Evolutionary conservation across 371 early-diverging fungal species (phyloP).

Genomic region (Lichtheimia ornata): DNA sequence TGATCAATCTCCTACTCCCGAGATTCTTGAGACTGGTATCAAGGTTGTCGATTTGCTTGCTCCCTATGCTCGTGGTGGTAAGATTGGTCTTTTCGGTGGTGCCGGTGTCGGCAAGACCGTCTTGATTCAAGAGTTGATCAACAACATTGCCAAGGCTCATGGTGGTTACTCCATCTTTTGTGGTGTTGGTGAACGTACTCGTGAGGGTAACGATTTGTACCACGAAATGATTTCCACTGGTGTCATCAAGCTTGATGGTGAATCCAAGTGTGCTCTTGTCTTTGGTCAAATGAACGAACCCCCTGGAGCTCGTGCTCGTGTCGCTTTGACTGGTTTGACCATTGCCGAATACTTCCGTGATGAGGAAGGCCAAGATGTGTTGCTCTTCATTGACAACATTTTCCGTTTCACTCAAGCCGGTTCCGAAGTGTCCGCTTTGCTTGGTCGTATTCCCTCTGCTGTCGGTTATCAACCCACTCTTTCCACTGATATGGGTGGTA

Average conservation of each 20-base stretch:
- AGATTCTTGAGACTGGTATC: slow-evolving; percentile 97
- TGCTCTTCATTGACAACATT: slow-evolving; percentile 99
- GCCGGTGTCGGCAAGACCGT: slow-evolving; percentile 95
- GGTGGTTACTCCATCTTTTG: slow-evolving; percentile 97
- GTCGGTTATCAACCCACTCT: slow-evolving; percentile 99
- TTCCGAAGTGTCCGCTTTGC: slow-evolving; percentile 95
- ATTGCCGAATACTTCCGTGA: slow-evolving; percentile 99
- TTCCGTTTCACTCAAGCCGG: slow-evolving; percentile 96
- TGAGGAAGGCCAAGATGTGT: slow-evolving; percentile 98
- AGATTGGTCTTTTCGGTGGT: slow-evolving; percentile 63
- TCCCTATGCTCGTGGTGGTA: slow-evolving; percentile 98
- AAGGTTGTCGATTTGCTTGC: slow-evolving; percentile 98
- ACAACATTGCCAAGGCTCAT: slow-evolving; percentile 97
- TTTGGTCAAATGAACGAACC: slow-evolving; percentile 99
- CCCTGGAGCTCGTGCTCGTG: slow-evolving; percentile 99
- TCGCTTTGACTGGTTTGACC: slow-evolving; percentile 97
- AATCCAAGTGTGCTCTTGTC: slow-evolving; percentile 95
- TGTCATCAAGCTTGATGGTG: slow-evolving; percentile 92
- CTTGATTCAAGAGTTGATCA: slow-evolving; percentile 95
- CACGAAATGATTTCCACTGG: slow-evolving; percentile 95
- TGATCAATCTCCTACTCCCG: slow-evolving; percentile 96
- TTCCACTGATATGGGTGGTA: no score
- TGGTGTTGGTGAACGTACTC: slow-evolving; percentile 97
- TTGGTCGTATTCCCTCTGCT: slow-evolving; percentile 99
- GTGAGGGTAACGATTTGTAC: slow-evolving; percentile 98